These are phyloP conservation scores for Blechomonas ayalai DNA, from an alignment of 208 protist genomes.

Conservation along the genomic window DNA sequence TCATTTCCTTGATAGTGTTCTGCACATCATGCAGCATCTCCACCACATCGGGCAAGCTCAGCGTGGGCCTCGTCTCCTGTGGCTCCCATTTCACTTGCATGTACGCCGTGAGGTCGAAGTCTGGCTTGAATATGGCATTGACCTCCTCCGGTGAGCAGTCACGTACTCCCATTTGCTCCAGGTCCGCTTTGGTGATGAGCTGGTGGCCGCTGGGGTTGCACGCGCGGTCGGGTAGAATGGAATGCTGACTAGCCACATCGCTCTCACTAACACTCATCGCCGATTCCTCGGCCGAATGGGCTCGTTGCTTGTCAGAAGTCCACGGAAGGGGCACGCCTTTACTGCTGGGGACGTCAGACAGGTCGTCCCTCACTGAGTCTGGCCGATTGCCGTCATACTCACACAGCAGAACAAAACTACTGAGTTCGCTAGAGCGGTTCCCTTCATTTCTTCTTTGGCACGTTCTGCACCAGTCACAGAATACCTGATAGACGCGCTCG, in stretches of 20 bases:
- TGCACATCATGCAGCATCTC: conserved; percentile 70
- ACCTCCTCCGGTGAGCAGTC: conserved; percentile 80
- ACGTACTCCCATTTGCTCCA: conserved; percentile 41
- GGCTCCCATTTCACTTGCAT: conserved; percentile 33
- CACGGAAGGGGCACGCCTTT: too few species aligned
- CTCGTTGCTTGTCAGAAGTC: too few species aligned
- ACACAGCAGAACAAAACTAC: too few species aligned
- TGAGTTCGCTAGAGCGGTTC: background rate
- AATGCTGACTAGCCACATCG: conserved; percentile 2
- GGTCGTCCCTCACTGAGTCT: too few species aligned
- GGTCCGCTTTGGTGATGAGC: conserved; percentile 48
- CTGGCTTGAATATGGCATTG: conserved; percentile 56
- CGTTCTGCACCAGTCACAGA: conserved; percentile 60
- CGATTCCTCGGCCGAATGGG: background rate
- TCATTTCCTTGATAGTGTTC: conserved; percentile 58
- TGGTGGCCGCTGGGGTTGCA: too few species aligned
- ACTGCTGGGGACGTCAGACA: too few species aligned
- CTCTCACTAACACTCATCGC: background rate
- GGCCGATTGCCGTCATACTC: too few species aligned
- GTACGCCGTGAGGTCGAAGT: conserved; percentile 72
- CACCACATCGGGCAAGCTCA: conserved; percentile 40
- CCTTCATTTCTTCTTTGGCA: conserved; percentile 6
- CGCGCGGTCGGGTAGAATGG: too few species aligned
- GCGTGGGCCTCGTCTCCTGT: conserved; percentile 12
- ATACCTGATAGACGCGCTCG: conserved; percentile 68